Conservation (phyloP, 805 yeast species). For the Cyberlindnera americana region DNA sequence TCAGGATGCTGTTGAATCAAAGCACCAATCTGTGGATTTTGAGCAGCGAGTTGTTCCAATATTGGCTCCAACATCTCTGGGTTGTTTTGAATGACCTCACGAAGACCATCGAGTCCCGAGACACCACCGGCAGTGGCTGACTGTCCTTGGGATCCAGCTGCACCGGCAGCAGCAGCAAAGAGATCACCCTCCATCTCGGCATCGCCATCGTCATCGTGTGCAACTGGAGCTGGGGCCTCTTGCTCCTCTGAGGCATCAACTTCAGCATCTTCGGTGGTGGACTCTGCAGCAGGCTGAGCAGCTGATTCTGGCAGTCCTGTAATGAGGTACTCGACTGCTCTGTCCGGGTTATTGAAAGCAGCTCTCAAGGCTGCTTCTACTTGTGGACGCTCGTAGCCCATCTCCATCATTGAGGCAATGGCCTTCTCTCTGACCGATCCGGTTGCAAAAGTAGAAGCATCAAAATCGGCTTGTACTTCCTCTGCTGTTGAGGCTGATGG, state of each 20-base stretch:
- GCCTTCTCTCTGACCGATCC: conserved; percentile 80
- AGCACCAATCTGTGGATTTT: conserved; percentile 82
- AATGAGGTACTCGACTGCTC: conserved; percentile 93
- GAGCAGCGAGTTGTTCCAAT: conserved; percentile 73
- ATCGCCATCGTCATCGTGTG: conserved; percentile 25
- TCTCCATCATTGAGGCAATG: conserved; percentile 79
- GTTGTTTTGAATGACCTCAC: conserved; percentile 76
- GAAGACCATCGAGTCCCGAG: conserved; percentile 49
- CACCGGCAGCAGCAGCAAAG: conserved; percentile 28
- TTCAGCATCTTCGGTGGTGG: conserved; percentile 27
- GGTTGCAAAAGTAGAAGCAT: conserved; percentile 60
- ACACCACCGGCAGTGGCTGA: conserved; percentile 25
- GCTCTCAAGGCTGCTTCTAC: conserved; percentile 91
- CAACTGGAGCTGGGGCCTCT: neutral
- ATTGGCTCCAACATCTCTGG: conserved; percentile 87
- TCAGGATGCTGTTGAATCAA: conserved; percentile 86
- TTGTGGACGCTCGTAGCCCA: conserved; percentile 90
- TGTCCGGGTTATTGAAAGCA: conserved; percentile 95
- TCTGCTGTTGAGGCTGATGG: conserved; percentile 26
- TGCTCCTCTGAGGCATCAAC: conserved; percentile 8
- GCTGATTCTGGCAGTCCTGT: conserved; percentile 80
- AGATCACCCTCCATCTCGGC: conserved; percentile 33
- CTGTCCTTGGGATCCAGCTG: no score
- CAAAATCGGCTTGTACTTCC: conserved; percentile 24
- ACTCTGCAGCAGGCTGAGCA: conserved; percentile 26